Evolutionary conservation across 495 filamentous ascomycete species (phyloP), one percentile per base, ranked within the genome.

Genomic region (Lasiosphaeria hispida): DNA sequence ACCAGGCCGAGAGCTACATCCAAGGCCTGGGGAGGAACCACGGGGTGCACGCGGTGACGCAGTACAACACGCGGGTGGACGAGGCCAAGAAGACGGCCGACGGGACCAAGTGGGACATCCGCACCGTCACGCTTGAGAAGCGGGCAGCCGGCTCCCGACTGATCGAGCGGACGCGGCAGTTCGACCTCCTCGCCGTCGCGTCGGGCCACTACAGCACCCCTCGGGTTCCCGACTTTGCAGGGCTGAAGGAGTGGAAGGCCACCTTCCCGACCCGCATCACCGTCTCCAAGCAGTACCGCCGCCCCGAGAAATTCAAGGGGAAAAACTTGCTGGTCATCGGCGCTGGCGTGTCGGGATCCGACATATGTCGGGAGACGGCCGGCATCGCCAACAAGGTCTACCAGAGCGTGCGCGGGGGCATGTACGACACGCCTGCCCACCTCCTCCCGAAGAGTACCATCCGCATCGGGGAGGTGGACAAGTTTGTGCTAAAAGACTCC

Each of bases 241-340:
- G 83, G 0, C 66, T 88, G 10, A 57, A 75, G 0, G 73, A 76
- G 5, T 80, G 80, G 64, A 86, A 85, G 56, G 44, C 65, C 8
- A 69, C 59, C 41, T 85, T 79, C 68, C 80, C 84, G 0, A 49
- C 62, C 11, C 67, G 74, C 7, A 74, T 88, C 33, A 72, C 71
- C 5, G 84, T 87, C 68, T 87, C 85, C 1, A 87, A 87, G 61
- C 77, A 74, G 52, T 87, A 86, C 55, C 77, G 84, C 10, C 76
- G 65, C 3, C 75, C 85, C 0, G 67, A 77, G 5, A 64, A 62
- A 10, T 83, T 80, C 58, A 51, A 55, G 11, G 60, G 53, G 5
- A 59, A 85, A 73, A 86, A 80, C 44, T 64, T 87, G 0, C 74
- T 88, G 5, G 65, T 87, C 19, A 73, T 88, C 41, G 85, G 85